Percentiles rank a stretch among this genome's conserved stretches.
These are phyloP conservation scores for Gastrodia elata DNA, from an alignment of 106 monocot genomes.

Conservation along the genomic window DNA sequence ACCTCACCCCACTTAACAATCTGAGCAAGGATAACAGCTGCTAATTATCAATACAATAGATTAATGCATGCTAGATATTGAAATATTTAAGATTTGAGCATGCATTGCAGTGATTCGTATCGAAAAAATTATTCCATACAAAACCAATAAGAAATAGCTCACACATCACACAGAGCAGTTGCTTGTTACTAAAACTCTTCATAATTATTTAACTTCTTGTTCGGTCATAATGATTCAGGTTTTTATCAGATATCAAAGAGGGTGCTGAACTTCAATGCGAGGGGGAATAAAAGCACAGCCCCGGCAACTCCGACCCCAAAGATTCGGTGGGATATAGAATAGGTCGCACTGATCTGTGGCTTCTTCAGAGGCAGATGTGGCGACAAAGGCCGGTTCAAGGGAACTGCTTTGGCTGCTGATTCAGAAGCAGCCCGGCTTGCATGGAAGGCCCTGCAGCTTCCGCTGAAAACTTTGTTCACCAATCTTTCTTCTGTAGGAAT, in stretches of 20 bases:
- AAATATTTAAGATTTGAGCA: no score
- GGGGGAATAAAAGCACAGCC: conserved; percentile 29
- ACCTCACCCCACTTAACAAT: no score
- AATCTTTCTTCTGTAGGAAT: not conserved
- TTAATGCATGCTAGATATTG: no score
- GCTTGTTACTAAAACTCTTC: no score
- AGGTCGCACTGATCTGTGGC: conserved; percentile 60
- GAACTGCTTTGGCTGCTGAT: conserved; percentile 20
- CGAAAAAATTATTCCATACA: no score
- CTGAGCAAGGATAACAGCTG: no score
- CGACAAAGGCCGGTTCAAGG: conserved; percentile 56
- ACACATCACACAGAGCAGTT: no score
- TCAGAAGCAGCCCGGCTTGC: conserved; percentile 18
- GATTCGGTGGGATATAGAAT: conserved; percentile 64
- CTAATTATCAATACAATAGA: no score
- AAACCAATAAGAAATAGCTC: no score
- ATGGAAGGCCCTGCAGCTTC: conserved; percentile 29
- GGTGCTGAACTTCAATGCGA: conserved; percentile 39
- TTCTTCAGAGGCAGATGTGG: conserved; percentile 64
- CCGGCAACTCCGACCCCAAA: conserved; percentile 31
- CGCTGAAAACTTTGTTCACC: not conserved
- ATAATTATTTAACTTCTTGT: no score
- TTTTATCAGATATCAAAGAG: conserved; percentile 43
- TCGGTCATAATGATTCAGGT: no score
- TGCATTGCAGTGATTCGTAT: no score